These are phyloP conservation scores for Dactylellina parvicollis DNA, from an alignment of 2,329 filamentous ascomycete genomes.

Conservation along the genomic window DNA sequence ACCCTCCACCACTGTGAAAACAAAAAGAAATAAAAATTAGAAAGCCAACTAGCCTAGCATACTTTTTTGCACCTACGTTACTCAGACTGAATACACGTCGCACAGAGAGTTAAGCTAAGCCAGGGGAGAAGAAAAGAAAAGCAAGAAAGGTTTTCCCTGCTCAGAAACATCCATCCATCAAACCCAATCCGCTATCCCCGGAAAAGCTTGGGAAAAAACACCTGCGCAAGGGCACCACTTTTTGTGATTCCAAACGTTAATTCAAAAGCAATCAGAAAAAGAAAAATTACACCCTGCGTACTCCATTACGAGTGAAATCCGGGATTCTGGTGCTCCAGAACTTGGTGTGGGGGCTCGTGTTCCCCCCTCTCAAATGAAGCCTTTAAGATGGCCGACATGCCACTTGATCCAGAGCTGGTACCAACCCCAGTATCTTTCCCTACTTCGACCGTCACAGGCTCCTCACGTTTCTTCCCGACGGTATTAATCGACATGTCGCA, in stretches of 20 bases:
- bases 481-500: constrained; percentile 42
- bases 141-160: background rate
- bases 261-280: constrained; percentile 12
- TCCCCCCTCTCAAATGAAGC: constrained; percentile 52
- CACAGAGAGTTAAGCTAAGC: background rate
- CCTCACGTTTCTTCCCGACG: constrained; percentile 25
- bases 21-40: background rate
- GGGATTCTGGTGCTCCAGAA: constrained; percentile 47
- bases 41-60: too few species aligned
- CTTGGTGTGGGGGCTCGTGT: constrained; percentile 44
- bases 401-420: constrained; percentile 50
- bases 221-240: constrained; percentile 35
- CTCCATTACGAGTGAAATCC: constrained; percentile 14
- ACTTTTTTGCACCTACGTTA: too few species aligned
- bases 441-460: constrained; percentile 27
- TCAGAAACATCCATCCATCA: constrained; percentile 28
- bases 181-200: constrained; percentile 38
- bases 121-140: constrained; percentile 4
- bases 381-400: constrained; percentile 54
- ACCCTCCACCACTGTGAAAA: background rate
- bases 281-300: constrained; percentile 15
- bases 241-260: constrained; percentile 47
- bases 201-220: constrained; percentile 21
- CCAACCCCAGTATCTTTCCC: constrained; percentile 23
- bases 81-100: too few species aligned